Evolutionary conservation across 257 asterid genomes (phyloP), one percentile per base, ranked within the genome.

Genomic region (Jacaranda copaia): DNA sequence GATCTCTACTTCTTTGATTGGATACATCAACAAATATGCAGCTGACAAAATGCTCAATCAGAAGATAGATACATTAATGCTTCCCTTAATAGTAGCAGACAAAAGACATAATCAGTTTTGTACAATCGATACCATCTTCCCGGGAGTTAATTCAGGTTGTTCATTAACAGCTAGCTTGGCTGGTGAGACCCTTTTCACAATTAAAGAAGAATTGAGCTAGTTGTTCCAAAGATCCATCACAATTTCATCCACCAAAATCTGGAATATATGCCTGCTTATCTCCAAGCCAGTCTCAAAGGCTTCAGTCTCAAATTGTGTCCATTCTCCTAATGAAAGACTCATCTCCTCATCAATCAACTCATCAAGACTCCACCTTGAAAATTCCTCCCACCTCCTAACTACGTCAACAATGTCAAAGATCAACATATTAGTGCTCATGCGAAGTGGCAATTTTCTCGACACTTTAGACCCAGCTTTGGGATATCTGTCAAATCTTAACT

Each of bases 311-410:
- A 88, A 93, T 39, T 68, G 80, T 0, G 88, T 89, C 99, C 99
- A 95, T 63, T 87, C 90, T 38, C 86, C 88, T 55, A 82, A 73
- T 3, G 91, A 79, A 75, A 18, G 85, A 46, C 90, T 81, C 99
- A 94, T 92, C 42, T 94, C 98, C 75, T 85, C 69, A 18, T 89
- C 97, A 70, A 89, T 83, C 80, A 92, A 12, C 73, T 89, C 96
- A 36, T 92, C 94, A 1, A 81, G 77, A 53, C 78, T 40, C 64
- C 84, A 62, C 11, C 89, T 86, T 6, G 89, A 89, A 52, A 84
- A 40, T 53, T 87, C 88, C 14, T 77, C 82, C 99, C 99, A 95
- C 86, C 77, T 76, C 81, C 88, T 74, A 25, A 93, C 89, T 66
- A 72, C 91, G 46, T 87, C 90, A 9, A 89, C 87, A 67, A 90